Percentiles rank a stretch among this genome's conserved stretches.
Evolutionary conservation across 305 asterid species (phyloP).

Genomic region (Fraxinus albicans): DNA sequence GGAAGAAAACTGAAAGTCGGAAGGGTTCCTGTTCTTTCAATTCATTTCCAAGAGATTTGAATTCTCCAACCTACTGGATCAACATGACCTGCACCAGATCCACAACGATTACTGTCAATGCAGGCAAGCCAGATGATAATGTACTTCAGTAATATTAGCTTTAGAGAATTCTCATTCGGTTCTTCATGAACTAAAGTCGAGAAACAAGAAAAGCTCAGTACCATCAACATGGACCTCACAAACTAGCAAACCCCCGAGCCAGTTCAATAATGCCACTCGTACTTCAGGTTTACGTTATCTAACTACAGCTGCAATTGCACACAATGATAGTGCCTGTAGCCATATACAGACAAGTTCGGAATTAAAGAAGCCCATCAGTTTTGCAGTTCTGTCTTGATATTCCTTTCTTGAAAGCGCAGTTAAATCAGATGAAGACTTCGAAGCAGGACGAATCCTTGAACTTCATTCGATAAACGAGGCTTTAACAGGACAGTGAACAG

Average conservation of each 20-base stretch:
- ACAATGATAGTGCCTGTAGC: neutral
- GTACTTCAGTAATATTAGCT: constrained; percentile 59
- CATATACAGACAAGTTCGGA: neutral
- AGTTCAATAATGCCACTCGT: neutral
- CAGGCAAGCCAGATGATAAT: constrained; percentile 11
- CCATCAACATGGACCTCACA: neutral
- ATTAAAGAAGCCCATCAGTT: neutral
- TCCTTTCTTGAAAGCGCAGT: constrained; percentile 58
- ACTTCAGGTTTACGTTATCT: neutral
- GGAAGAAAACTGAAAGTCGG: constrained; percentile 6
- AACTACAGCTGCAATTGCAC: constrained; percentile 11
- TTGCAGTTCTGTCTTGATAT: constrained; percentile 54
- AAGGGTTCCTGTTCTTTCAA: constrained; percentile 2
- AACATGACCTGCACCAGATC: neutral
- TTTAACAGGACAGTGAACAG: neutral
- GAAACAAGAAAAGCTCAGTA: constrained; percentile 44
- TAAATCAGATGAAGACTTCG: constrained; percentile 45
- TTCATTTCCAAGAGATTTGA: neutral
- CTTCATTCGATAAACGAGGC: neutral
- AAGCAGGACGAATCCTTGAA: neutral
- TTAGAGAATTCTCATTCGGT: constrained; percentile 51
- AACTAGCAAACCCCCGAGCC: neutral
- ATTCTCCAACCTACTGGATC: neutral
- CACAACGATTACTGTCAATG: neutral
- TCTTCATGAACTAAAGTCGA: constrained; percentile 32